Percentiles rank a stretch among this genome's conserved stretches.
These are phyloP conservation scores for Gossypioides kirkii DNA, from an alignment of 345 rosid species.

Conservation along the genomic window DNA sequence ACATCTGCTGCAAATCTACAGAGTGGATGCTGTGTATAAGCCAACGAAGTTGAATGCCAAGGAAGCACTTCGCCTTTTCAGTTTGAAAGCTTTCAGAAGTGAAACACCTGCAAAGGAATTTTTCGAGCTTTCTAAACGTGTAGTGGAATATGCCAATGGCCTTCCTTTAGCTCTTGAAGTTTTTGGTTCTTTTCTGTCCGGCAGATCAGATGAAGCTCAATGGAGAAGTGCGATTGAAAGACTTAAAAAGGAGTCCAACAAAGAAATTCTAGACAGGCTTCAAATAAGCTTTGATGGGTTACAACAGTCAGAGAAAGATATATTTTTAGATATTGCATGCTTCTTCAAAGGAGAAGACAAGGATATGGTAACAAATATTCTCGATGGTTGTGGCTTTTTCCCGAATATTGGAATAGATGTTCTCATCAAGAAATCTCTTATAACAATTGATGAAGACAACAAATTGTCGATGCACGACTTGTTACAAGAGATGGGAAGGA, in stretches of 20 bases:
- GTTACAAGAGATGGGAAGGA: constrained; percentile 28
- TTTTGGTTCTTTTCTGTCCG: constrained; percentile 47
- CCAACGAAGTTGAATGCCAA: constrained; percentile 21
- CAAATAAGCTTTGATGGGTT: constrained; percentile 40
- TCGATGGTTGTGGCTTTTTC: constrained; percentile 25
- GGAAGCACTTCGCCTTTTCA: neutral
- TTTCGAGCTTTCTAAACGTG: constrained; percentile 24
- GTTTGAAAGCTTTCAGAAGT: constrained; percentile 16
- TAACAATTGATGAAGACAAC: neutral
- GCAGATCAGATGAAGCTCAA: constrained; percentile 7
- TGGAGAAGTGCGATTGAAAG: constrained; percentile 30
- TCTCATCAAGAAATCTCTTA: constrained; percentile 31
- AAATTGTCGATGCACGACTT: constrained; percentile 6
- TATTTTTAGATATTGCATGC: neutral
- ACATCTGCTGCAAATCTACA: constrained; percentile 19
- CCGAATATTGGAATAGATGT: constrained; percentile 24
- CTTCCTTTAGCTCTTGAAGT: constrained; percentile 68
- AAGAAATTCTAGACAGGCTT: constrained; percentile 21
- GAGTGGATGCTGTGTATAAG: constrained; percentile 32
- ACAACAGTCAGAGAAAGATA: neutral
- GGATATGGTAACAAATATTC: constrained; percentile 20
- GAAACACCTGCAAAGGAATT: constrained; percentile 23
- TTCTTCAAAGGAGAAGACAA: neutral
- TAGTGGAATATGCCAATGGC: constrained; percentile 35
- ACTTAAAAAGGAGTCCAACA: constrained; percentile 19